Evolutionary conservation across 2,329 filamentous ascomycete genomes (phyloP).

Genomic region (Calonectria multiphialidica): DNA sequence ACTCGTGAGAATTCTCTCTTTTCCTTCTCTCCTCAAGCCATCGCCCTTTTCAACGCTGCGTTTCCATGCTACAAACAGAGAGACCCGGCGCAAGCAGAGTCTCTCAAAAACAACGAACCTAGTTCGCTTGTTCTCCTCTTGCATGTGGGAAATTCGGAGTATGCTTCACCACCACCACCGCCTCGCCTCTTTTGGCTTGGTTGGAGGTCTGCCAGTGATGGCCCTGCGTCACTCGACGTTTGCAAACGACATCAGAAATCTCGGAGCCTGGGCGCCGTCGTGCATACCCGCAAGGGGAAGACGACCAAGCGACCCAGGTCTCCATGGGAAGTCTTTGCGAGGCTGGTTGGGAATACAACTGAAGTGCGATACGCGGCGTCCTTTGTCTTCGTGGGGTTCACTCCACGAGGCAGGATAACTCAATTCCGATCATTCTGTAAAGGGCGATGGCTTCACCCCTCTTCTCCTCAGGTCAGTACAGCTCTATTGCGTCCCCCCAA

Average conservation of each 20-base stretch:
- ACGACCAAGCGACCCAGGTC: slow-evolving; percentile 47
- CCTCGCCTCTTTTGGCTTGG: slow-evolving; percentile 21
- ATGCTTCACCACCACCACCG: slow-evolving; percentile 75
- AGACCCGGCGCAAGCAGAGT: slow-evolving; percentile 37
- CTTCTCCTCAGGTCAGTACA: slow-evolving; percentile 47
- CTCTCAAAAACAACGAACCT: slow-evolving; percentile 40
- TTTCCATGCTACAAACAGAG: slow-evolving; percentile 93
- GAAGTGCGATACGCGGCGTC: slow-evolving; percentile 97
- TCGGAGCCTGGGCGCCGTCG: slow-evolving; percentile 62
- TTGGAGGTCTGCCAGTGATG: slow-evolving; percentile 82
- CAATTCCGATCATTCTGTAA: slow-evolving; percentile 94
- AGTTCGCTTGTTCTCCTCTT: slow-evolving; percentile 1
- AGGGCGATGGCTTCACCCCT: slow-evolving; percentile 72
- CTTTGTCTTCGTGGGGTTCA: slow-evolving; percentile 20
- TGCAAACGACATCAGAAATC: slow-evolving; percentile 96
- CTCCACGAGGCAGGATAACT: slow-evolving; percentile 66
- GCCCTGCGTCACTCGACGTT: slow-evolving; percentile 84
- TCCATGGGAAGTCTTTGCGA: slow-evolving; percentile 95
- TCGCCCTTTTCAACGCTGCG: slow-evolving; percentile 91
- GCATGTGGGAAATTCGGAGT: slow-evolving; percentile 99
- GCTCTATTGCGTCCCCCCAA: not conserved
- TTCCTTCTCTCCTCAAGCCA: slow-evolving; percentile 64
- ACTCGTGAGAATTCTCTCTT: slow-evolving; percentile 6
- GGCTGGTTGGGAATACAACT: slow-evolving; percentile 80
- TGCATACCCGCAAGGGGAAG: slow-evolving; percentile 32